phyloP scores from a whole-genome alignment of 2,329 filamentous ascomycete genomes.

The Ustilaginoidea virens region DNA sequence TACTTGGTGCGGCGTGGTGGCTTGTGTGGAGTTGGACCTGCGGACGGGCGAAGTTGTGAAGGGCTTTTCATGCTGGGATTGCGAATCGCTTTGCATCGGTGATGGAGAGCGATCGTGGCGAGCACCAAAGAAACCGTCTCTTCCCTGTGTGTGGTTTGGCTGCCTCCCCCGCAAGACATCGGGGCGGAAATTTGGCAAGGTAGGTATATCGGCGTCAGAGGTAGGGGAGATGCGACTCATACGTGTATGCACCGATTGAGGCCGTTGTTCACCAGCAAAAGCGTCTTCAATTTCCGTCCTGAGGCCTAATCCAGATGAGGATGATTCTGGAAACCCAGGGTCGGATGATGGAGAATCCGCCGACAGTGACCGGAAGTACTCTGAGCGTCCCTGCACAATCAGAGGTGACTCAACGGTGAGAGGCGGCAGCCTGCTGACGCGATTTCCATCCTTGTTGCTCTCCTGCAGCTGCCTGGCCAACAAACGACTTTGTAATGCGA shows the following conservation, averaged over 20 bases:
- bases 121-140: constrained; percentile 32
- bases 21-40: constrained; percentile 18
- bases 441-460: constrained; percentile 53
- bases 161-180: constrained; percentile 26
- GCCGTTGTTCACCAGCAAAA: constrained; percentile 36
- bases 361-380: constrained; percentile 66
- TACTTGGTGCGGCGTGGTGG: constrained; percentile 18
- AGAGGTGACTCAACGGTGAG: constrained; percentile 72
- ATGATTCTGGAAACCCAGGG: constrained; percentile 13
- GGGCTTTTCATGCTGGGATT: constrained; percentile 13
- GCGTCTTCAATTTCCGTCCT: constrained; percentile 43
- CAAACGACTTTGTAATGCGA: constrained; percentile 79
- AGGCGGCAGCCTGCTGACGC: constrained; percentile 75
- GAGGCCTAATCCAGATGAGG: constrained; percentile 26
- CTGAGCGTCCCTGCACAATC: constrained; percentile 56
- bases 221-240: constrained; percentile 48
- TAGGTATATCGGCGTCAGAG: constrained; percentile 30
- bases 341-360: constrained; percentile 39
- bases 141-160: constrained; percentile 22
- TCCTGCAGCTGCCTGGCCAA: constrained; percentile 80
- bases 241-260: constrained; percentile 59
- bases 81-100: constrained; percentile 27
- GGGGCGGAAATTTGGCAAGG: constrained; percentile 23
- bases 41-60: constrained; percentile 14
- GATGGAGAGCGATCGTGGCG: constrained; percentile 43